A percentile compares a stretch with the other conserved stretches of the same genome.
These are phyloP conservation scores for Aureobasidium leucospermi DNA, from an alignment of 2,329 filamentous ascomycete genomes.

Conservation along the genomic window DNA sequence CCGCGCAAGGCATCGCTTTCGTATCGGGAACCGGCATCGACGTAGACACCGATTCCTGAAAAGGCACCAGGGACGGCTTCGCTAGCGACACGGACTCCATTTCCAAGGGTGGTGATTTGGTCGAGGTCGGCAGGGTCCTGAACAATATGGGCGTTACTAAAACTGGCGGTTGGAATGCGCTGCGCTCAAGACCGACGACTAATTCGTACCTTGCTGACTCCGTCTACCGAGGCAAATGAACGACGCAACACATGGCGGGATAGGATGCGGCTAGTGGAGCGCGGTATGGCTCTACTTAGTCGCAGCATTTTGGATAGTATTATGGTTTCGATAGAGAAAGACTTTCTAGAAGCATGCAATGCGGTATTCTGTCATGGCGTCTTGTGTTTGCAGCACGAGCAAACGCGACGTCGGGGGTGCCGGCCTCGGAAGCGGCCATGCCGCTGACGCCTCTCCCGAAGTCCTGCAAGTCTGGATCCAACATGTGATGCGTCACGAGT, in stretches of 20 bases:
- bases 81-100: conserved; percentile 89
- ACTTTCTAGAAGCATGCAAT: background rate
- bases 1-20: conserved; percentile 79
- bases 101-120: conserved; percentile 77
- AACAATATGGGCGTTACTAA: conserved; percentile 6
- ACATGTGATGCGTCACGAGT: conserved; percentile 1
- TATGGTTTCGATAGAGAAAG: background rate
- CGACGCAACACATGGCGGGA: conserved; percentile 1
- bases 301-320: background rate
- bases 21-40: conserved; percentile 91
- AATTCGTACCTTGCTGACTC: background rate
- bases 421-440: background rate
- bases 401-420: background rate
- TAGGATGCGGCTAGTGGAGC: background rate
- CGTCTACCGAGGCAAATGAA: conserved; percentile 1
- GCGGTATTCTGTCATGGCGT: background rate
- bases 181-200: background rate
- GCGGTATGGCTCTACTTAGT: conserved; percentile 3
- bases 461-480: background rate
- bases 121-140: conserved; percentile 83
- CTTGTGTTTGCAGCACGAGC: background rate
- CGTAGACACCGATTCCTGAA: conserved; percentile 88
- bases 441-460: background rate
- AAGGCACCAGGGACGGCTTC: conserved; percentile 93
- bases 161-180: conserved; percentile 9